Conservation (phyloP, 768 basidiomycete species). For the Suillus subluteus region DNA sequence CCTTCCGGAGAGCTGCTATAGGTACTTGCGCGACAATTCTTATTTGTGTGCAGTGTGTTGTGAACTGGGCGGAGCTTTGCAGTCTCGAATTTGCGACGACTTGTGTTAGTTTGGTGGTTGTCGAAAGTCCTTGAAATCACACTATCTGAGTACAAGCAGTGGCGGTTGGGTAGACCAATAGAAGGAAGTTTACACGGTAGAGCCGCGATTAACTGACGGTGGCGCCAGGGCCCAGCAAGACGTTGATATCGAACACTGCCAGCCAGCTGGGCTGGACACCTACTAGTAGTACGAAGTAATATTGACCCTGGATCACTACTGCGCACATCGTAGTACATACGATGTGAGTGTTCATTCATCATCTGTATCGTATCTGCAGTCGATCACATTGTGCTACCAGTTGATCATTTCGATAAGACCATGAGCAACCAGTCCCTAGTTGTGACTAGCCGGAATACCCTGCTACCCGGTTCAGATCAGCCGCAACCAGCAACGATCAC, state of each 20-base stretch:
- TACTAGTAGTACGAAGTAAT: neutral
- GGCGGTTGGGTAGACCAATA: neutral
- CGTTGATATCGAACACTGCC: neutral
- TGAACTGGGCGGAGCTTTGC: neutral
- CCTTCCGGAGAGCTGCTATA: conserved; percentile 45
- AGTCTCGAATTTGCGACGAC: neutral
- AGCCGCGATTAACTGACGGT: neutral
- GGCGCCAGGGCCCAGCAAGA: neutral
- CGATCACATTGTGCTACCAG: neutral
- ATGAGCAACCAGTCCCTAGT: conserved; percentile 30
- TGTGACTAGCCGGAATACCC: conserved; percentile 55
- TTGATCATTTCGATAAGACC: neutral
- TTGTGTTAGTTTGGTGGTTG: neutral
- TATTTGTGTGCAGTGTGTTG: neutral
- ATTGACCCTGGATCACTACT: neutral
- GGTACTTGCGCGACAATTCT: conserved; percentile 1
- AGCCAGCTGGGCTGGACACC: neutral
- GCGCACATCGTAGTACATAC: neutral
- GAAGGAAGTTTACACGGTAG: neutral
- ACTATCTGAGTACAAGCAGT: neutral
- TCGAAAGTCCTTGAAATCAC: neutral
- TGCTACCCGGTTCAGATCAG: conserved; percentile 53
- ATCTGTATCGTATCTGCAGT: neutral
- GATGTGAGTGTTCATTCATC: neutral
- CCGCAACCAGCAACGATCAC: conserved; percentile 70